Base-by-base conservation (phyloP, 2,329 filamentous ascomycete species). In the Capronia americana region DNA sequence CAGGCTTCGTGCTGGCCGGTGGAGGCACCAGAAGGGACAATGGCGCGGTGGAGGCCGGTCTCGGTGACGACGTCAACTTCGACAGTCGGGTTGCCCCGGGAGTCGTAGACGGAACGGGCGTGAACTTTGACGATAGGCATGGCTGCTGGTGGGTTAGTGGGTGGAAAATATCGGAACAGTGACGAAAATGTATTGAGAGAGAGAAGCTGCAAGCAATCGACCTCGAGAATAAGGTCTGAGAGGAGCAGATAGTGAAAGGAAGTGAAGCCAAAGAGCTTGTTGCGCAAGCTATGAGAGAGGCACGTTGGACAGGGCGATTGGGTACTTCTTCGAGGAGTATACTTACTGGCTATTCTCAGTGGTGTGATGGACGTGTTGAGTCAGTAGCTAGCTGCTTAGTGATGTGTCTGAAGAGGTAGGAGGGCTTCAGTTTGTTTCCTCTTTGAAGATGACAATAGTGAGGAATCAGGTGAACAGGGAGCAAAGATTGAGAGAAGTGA, bases 31-130 rank as follows among this genome's bases (percentile, higher is more conserved):
- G 93, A 97, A 77, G 94, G 94, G 71, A 98, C 94, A 80, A 97
- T 97, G 80, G 94, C 93, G 79, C 94, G 93, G 89, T 97, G 93
- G 71, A 98, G 90, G 78, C 94, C 94, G 76, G 91, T 96, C 85
- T 96, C 92, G 75, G 93, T 97, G 84, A 96, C 91, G 76, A 97
- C 88, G 81, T 97, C 94, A 77, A 98, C 94, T 87, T 98, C 94
- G 78, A 97, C 94, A 79, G 95, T 99, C 78, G 95, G 95, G 90
- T 99, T 99, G 80, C 88, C 88, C 74, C 95, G 94, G 81, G 95
- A 98, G 88, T 99, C 95, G 88, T 94, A 99, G 86, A 99, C 93
- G 78, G 90, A 93, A 80, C 95, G 91, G 79, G 91, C 92, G 87
- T 93, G 91, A 79, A 95, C 87, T 87, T 93, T 94, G 82, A 89